Evolutionary conservation across 192 early-diverging fungal species (phyloP), one percentile per base, ranked within the genome.

Genomic region (Gaertneriomyces sp.): DNA sequence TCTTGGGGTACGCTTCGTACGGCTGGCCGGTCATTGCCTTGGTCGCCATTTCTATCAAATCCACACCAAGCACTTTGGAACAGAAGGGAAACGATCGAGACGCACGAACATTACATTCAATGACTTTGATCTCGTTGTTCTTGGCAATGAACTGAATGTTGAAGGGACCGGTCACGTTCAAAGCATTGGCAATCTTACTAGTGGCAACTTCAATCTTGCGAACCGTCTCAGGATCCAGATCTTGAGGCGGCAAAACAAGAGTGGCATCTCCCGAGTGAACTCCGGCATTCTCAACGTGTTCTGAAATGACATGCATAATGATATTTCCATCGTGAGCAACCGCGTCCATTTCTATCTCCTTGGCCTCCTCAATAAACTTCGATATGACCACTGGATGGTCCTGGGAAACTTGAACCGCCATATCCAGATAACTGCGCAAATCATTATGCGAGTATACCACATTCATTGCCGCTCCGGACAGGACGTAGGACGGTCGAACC

Each of bases 81-180:
- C 93, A 93, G 66, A 99, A 99, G 45, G 95, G 96, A 85, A 96
- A 96, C 41, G 93, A 96, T 38, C 96, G 87, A 16, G 95, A 90
- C 0, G 96, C 94, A 56, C 95, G 91, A 43, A 99, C 86, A 68
- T 99, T 99, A 79, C 96, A 99, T 76, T 99, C 96, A 71, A 99
- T 99, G 57, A 99, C 91, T 85, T 99, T 99, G 81, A 99, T 93
- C 75, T 97, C 94, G 72, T 95, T 95, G 79, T 99, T 91, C 85
- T 98, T 99, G 74, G 93, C 93, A 81, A 99, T 96, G 69, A 99
- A 94, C 80, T 99, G 95, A 74, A 99, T 99, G 81, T 99, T 99
- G 84, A 82, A 91, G 16, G 94, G 95, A 17, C 95, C 95, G n/a
- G 96, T 99, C 14, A 98, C 89, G 56, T 96, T 90, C 51, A 99